phyloP scores from a whole-genome alignment of 371 early-diverging fungal species.

The Mycotypha africana region DNA sequence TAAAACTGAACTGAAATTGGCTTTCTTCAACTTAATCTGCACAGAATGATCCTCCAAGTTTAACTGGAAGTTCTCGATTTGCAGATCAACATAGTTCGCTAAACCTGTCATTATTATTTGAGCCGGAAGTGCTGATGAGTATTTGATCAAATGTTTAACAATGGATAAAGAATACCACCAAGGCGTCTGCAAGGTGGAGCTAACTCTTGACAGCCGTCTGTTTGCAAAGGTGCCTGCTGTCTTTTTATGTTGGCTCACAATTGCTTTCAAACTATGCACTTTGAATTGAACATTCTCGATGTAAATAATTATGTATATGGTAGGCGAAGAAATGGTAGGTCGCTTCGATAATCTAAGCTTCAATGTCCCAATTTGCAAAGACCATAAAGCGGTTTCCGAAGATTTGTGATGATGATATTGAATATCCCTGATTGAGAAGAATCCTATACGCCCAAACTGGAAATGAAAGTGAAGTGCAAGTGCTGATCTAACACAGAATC shows the following conservation, averaged over 20 bases:
- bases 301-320: slow-evolving; percentile 34
- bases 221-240: slow-evolving; percentile 8
- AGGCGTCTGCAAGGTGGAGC: slow-evolving; percentile 25
- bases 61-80: slow-evolving; percentile 17
- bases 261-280: slow-evolving; percentile 18
- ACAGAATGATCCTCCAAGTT: slow-evolving; percentile 14
- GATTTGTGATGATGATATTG: slow-evolving; percentile 27
- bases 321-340: slow-evolving; percentile 11
- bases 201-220: slow-evolving; percentile 24
- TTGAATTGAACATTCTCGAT: slow-evolving; percentile 20
- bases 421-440: slow-evolving; percentile 36
- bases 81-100: slow-evolving; percentile 43
- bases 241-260: slow-evolving; percentile 1
- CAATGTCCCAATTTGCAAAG: slow-evolving; percentile 34
- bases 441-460: slow-evolving; percentile 34
- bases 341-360: slow-evolving; percentile 31
- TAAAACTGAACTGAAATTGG: slow-evolving; percentile 30
- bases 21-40: slow-evolving; percentile 14
- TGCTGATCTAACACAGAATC: slow-evolving; percentile 7
- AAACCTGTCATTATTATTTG: slow-evolving; percentile 45
- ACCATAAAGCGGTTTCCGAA: slow-evolving; percentile 15
- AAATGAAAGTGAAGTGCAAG: slow-evolving; percentile 33
- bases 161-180: slow-evolving; percentile 46
- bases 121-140: slow-evolving; percentile 40
- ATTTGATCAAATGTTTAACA: slow-evolving; percentile 35